Evolutionary conservation across 2,329 filamentous ascomycete species (phyloP).

Genomic region (Botrytis tulipae): DNA sequence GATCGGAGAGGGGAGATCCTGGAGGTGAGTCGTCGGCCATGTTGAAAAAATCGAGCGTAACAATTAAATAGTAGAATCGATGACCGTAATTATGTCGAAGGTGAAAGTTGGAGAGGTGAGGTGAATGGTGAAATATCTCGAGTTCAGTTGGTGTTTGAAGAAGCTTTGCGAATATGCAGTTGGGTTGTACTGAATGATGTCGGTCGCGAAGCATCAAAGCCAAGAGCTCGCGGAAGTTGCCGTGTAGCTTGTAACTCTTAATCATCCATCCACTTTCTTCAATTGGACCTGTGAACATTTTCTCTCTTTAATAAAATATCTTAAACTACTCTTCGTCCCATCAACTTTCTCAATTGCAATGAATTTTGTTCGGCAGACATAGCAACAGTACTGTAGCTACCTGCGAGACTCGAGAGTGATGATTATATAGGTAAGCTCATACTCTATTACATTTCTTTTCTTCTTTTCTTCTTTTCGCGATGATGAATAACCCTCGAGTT

Average conservation of each 20-base stretch:
- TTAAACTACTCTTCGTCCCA: neutral
- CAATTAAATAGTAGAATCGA: neutral
- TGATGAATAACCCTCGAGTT: slow-evolving; percentile 36
- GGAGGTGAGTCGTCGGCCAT: slow-evolving; percentile 52
- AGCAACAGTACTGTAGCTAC: neutral
- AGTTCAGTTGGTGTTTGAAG: neutral
- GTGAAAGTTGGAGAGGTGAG: neutral
- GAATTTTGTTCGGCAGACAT: neutral
- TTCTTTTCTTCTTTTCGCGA: slow-evolving; percentile 13
- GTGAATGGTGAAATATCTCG: neutral
- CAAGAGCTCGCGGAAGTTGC: slow-evolving; percentile 6
- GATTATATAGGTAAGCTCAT: slow-evolving; percentile 6
- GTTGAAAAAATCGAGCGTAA: slow-evolving; percentile 20
- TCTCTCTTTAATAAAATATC: neutral
- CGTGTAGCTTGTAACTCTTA: neutral
- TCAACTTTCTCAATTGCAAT: neutral
- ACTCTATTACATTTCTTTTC: neutral
- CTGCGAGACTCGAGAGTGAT: neutral
- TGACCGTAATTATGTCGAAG: neutral
- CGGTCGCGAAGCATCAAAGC: neutral
- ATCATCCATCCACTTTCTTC: neutral
- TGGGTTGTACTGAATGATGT: neutral
- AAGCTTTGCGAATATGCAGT: slow-evolving; percentile 6
- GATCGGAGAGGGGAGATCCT: slow-evolving; percentile 62
- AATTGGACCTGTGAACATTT: neutral